Conservation (phyloP, 441 rosid species). For the Erodium chrysanthum region DNA sequence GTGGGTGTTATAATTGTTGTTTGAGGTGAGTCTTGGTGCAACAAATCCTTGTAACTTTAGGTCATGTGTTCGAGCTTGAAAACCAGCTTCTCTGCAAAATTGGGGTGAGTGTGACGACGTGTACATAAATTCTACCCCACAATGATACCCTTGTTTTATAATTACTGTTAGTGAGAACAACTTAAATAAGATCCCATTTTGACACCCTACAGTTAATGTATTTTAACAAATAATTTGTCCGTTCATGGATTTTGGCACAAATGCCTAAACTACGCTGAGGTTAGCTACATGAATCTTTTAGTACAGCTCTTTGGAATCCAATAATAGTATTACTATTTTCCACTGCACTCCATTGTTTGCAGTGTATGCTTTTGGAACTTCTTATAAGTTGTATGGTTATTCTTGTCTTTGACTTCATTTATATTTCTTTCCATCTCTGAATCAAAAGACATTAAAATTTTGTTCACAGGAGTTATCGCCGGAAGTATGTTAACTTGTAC, state of each 20-base stretch:
- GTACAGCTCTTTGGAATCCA: background rate
- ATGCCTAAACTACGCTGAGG: background rate
- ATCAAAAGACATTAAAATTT: constrained; percentile 5
- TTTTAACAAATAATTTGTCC: background rate
- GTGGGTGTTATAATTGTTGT: background rate
- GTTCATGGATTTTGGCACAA: background rate
- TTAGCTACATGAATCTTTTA: background rate
- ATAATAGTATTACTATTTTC: background rate
- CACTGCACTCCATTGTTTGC: background rate
- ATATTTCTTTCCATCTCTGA: constrained; percentile 17
- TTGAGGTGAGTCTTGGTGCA: background rate
- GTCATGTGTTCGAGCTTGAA: background rate
- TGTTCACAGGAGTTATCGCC: constrained; percentile 54
- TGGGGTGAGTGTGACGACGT: background rate
- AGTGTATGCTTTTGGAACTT: background rate
- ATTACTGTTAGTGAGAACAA: background rate
- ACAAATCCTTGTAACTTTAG: background rate
- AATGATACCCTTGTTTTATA: background rate
- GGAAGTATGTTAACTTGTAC: constrained; percentile 66
- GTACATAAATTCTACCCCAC: background rate
- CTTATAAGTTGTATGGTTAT: background rate
- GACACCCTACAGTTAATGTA: background rate
- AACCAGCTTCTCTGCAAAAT: background rate
- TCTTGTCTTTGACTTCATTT: background rate
- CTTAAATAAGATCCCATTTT: background rate